Evolutionary conservation across 2,329 filamentous ascomycete species (phyloP).

Genomic region (Penicillium sp.): DNA sequence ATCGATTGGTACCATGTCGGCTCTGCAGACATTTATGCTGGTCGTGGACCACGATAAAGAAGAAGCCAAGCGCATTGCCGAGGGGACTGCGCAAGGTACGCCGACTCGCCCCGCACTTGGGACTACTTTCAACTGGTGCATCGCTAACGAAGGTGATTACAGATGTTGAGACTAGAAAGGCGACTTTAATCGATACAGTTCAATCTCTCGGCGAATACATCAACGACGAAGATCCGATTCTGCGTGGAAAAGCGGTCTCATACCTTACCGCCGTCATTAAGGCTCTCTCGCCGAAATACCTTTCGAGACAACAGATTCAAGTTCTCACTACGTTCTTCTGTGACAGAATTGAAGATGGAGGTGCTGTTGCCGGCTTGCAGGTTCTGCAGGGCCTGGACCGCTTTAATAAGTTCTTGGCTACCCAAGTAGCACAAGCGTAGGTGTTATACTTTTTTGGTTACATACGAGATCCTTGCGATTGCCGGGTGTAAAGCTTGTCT

Average conservation of each 20-base stretch:
- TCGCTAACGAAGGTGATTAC: constrained; percentile 13
- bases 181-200: constrained; percentile 62
- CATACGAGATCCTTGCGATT: constrained; percentile 1
- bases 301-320: constrained; percentile 61
- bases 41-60: constrained; percentile 48
- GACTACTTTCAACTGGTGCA: constrained; percentile 4
- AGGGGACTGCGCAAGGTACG: constrained; percentile 46
- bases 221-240: constrained; percentile 62
- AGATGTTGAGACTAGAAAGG: constrained; percentile 60
- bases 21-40: constrained; percentile 50
- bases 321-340: constrained; percentile 65
- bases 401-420: constrained; percentile 58
- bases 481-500: constrained; percentile 12
- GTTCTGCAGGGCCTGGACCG: constrained; percentile 60
- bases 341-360: constrained; percentile 63
- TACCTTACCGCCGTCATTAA: constrained; percentile 47
- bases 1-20: constrained; percentile 43
- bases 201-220: constrained; percentile 66
- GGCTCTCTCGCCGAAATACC: constrained; percentile 53
- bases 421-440: constrained; percentile 54
- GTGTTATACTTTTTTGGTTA: constrained; percentile 25
- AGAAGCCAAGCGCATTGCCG: constrained; percentile 47
- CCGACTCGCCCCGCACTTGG: constrained; percentile 7
- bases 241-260: constrained; percentile 58
- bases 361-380: constrained; percentile 58